Percentiles rank a stretch among this genome's conserved stretches.
phyloP scores from a whole-genome alignment of 331 rosid genomes.

The Rhamnella rubrinervis region DNA sequence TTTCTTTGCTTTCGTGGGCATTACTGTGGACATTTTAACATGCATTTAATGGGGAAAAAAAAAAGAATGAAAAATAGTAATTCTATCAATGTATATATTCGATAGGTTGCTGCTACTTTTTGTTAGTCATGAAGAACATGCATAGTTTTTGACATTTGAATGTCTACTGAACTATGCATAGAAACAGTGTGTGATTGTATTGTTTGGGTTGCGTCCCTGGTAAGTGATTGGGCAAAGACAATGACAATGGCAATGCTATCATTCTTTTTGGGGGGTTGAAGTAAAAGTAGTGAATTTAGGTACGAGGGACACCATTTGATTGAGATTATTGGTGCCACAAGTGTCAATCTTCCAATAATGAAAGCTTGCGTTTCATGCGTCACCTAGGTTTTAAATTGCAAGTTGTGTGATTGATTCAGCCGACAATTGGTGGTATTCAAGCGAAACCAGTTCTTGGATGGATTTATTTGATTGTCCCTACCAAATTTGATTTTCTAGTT shows the following conservation, averaged over 20 bases:
- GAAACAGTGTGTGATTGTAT: too few species aligned
- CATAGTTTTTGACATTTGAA: too few species aligned
- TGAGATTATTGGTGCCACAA: background rate
- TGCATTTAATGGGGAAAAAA: background rate
- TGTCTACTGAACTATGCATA: too few species aligned
- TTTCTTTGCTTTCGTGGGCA: background rate
- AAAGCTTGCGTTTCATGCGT: background rate
- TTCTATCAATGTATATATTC: background rate
- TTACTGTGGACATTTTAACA: background rate
- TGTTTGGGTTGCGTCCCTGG: too few species aligned
- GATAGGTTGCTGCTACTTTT: background rate
- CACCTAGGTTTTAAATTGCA: background rate
- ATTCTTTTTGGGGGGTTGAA: too few species aligned
- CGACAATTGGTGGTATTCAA: slow-evolving; percentile 8
- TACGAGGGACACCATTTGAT: too few species aligned
- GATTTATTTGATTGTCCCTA: slow-evolving; percentile 3
- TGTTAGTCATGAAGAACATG: background rate
- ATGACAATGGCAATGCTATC: too few species aligned
- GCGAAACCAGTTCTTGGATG: background rate
- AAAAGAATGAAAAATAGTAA: background rate
- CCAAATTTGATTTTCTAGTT: slow-evolving; percentile 15
- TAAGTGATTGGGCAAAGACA: too few species aligned
- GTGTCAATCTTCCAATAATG: background rate
- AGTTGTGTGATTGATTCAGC: slow-evolving; percentile 6
- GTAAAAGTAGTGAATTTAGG: too few species aligned